Conservation (phyloP, 768 basidiomycete species). For the Galerina marginata region DNA sequence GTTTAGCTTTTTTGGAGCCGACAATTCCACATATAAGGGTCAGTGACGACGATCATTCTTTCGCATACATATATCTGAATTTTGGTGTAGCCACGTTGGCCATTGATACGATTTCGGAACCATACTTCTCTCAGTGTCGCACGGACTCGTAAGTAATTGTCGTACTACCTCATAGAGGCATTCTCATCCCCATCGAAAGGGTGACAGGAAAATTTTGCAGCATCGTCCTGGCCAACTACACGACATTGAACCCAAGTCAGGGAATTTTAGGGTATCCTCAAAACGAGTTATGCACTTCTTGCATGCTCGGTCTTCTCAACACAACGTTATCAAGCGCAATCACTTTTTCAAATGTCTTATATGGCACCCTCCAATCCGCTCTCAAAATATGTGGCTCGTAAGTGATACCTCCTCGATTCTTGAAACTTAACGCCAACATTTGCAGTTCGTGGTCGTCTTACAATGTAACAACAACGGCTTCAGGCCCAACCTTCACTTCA, state of each 20-base stretch:
- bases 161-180: no score
- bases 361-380: background rate
- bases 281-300: conserved; percentile 5
- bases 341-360: background rate
- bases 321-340: background rate
- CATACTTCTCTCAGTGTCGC: background rate
- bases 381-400: conserved; percentile 6
- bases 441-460: conserved; percentile 1
- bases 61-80: background rate
- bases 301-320: conserved; percentile 4
- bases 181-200: background rate
- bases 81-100: background rate
- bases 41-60: background rate
- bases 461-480: conserved; percentile 2
- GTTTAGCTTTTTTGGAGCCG: background rate
- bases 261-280: background rate
- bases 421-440: background rate
- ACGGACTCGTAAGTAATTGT: background rate
- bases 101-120: background rate
- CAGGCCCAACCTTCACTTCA: background rate
- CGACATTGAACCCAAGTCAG: background rate
- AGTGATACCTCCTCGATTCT: background rate
- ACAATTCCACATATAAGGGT: conserved; percentile 9
- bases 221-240: background rate
- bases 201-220: background rate